Evolutionary conservation across 2,329 filamentous ascomycete genomes (phyloP).

Genomic region (Neodidymelliopsis sp.): DNA sequence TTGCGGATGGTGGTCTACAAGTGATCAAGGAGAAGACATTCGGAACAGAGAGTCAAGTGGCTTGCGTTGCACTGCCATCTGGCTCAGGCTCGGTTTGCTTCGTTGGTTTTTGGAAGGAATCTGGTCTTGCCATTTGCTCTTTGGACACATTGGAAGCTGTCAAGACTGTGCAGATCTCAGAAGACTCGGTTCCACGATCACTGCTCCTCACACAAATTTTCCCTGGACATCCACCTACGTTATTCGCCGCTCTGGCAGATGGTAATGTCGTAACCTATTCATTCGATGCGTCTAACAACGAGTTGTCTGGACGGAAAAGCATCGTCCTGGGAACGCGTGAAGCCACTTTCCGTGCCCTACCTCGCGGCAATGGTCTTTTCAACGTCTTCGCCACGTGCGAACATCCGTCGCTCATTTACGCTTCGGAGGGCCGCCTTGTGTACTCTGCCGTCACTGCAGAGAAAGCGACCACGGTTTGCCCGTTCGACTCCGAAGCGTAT

Average conservation of each 20-base stretch:
- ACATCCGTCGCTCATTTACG: conserved; percentile 92
- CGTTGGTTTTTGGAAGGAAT: conserved; percentile 87
- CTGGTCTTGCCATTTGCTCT: conserved; percentile 76
- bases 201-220: conserved; percentile 82
- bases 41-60: conserved; percentile 75
- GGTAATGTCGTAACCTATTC: conserved; percentile 87
- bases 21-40: conserved; percentile 68
- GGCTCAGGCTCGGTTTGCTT: conserved; percentile 72
- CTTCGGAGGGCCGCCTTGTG: conserved; percentile 82
- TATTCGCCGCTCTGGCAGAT: conserved; percentile 91
- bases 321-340: conserved; percentile 87
- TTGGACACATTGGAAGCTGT: conserved; percentile 71
- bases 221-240: conserved; percentile 69
- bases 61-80: conserved; percentile 79
- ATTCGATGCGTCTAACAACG: conserved; percentile 67
- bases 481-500: conserved; percentile 83
- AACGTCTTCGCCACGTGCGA: conserved; percentile 95
- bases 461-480: conserved; percentile 79
- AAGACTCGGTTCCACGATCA: conserved; percentile 82
- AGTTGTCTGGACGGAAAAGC: conserved; percentile 76
- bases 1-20: conserved; percentile 59
- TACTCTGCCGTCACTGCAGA: conserved; percentile 95
- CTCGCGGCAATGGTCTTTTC: conserved; percentile 68
- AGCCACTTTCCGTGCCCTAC: conserved; percentile 80
- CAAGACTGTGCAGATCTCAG: conserved; percentile 61